Percentiles rank a stretch among this genome's conserved stretches.
phyloP scores from a whole-genome alignment of 495 filamentous ascomycete genomes.

The Penicillium maclennaniae region DNA sequence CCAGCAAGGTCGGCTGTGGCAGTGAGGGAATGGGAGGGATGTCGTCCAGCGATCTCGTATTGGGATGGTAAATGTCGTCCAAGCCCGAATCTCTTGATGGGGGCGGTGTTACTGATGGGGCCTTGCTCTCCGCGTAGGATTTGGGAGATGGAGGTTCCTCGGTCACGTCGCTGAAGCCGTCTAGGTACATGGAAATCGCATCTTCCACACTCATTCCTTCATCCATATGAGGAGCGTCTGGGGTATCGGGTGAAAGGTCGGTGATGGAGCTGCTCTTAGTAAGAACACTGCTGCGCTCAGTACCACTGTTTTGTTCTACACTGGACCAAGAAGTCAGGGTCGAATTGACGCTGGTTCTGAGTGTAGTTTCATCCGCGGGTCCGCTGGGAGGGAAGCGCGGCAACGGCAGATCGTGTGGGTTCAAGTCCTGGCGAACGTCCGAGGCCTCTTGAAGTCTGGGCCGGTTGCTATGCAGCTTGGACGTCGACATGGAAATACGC shows the following conservation, averaged over 20 bases:
- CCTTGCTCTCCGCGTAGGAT: constrained; percentile 26
- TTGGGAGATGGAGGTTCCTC: constrained; percentile 41
- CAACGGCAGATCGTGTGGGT: constrained; percentile 24
- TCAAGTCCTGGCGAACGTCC: constrained; percentile 25
- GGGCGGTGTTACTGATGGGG: constrained; percentile 28
- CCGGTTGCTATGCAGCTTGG: constrained; percentile 27
- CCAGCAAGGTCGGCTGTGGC: constrained; percentile 5
- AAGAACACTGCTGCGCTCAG: constrained; percentile 75
- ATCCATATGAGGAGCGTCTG: constrained; percentile 54
- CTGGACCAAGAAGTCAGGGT: constrained; percentile 65
- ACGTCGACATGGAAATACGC: constrained; percentile 43
- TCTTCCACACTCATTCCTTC: constrained; percentile 84
- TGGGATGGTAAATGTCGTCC: constrained; percentile 23
- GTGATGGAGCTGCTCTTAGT: constrained; percentile 77
- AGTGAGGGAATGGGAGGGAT: constrained; percentile 27
- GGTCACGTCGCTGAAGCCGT: constrained; percentile 65
- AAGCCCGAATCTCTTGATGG: constrained; percentile 28
- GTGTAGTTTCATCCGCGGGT: constrained; percentile 47
- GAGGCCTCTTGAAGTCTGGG: constrained; percentile 28
- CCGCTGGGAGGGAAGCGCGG: constrained; percentile 34
- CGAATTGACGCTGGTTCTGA: constrained; percentile 71
- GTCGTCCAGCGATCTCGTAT: constrained; percentile 20
- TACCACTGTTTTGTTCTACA: constrained; percentile 61
- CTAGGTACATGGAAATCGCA: constrained; percentile 88
- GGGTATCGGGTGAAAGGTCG: constrained; percentile 56